A percentile compares a stretch with the other conserved stretches of the same genome.
Evolutionary conservation across 2,329 filamentous ascomycete species (phyloP).

Genomic region (Neospermospora avenae): DNA sequence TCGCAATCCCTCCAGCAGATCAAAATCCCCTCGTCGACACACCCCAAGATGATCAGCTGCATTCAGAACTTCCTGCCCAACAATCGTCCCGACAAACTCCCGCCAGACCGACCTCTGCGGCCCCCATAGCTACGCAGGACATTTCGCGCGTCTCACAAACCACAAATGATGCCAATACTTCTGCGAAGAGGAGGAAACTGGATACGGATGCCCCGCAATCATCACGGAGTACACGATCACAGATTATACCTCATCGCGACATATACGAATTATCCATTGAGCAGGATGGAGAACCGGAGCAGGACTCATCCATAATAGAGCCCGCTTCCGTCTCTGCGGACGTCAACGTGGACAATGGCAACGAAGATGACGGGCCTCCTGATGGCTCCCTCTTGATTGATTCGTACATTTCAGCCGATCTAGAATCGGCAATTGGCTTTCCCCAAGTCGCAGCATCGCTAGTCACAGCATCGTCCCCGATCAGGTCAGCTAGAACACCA

Average conservation of each 20-base stretch:
- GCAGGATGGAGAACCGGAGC: conserved; percentile 15
- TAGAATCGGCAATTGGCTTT: neutral
- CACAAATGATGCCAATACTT: conserved; percentile 34
- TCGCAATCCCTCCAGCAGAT: conserved; percentile 34
- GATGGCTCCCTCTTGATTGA: neutral
- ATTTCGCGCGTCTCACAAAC: conserved; percentile 13
- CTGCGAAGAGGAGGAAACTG: conserved; percentile 34
- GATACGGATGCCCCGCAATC: conserved; percentile 27
- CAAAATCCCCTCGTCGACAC: conserved; percentile 1
- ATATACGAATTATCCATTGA: conserved; percentile 20
- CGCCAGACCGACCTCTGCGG: neutral
- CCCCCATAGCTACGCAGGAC: neutral
- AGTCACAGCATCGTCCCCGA: neutral
- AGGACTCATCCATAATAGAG: conserved; percentile 13
- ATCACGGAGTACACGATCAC: conserved; percentile 27
- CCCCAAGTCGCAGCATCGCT: neutral
- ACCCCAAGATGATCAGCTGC: conserved; percentile 12
- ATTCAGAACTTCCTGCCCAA: conserved; percentile 18
- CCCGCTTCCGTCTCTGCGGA: conserved; percentile 2
- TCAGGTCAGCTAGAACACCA: conserved; percentile 7
- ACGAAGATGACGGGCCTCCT: neutral
- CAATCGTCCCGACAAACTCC: conserved; percentile 21
- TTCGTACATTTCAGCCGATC: neutral
- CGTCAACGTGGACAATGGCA: neutral
- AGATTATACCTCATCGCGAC: conserved; percentile 23